Conservation (phyloP, 2,329 filamentous ascomycete species). For the Fusarium tjaetaba region DNA sequence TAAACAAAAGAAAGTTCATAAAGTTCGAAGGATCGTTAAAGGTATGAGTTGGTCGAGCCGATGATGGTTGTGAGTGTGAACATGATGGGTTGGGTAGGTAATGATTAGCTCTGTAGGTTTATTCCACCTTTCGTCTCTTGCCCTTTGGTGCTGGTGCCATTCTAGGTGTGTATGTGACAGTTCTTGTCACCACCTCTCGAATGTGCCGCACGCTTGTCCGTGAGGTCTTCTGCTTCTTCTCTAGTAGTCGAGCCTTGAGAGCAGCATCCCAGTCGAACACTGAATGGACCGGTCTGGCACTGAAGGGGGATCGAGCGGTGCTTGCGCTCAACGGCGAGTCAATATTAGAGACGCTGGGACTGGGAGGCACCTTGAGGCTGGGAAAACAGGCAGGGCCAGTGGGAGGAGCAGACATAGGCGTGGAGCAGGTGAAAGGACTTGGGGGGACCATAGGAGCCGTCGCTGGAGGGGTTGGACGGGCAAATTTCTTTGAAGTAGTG, state of each 20-base stretch:
- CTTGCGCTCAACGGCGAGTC: constrained; percentile 76
- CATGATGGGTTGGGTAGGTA: neutral
- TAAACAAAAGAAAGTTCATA: constrained; percentile 44
- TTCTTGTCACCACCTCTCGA: constrained; percentile 91
- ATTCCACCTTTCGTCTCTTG: constrained; percentile 82
- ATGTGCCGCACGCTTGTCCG: constrained; percentile 76
- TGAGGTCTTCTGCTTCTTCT: constrained; percentile 66
- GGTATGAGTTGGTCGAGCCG: constrained; percentile 6
- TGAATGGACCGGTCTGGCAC: constrained; percentile 70
- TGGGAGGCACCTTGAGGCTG: constrained; percentile 80
- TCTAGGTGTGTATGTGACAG: constrained; percentile 87
- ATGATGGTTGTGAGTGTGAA: constrained; percentile 13
- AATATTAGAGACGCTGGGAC: constrained; percentile 72
- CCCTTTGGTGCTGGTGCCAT: constrained; percentile 92
- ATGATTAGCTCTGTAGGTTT: constrained; percentile 17
- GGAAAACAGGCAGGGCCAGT: constrained; percentile 69
- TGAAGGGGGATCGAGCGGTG: constrained; percentile 76
- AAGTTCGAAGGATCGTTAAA: constrained; percentile 37
- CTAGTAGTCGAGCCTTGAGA: constrained; percentile 72
- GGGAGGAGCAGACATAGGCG: constrained; percentile 68
- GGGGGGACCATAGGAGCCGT: constrained; percentile 55
- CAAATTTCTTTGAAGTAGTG: constrained; percentile 43
- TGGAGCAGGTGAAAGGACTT: constrained; percentile 62
- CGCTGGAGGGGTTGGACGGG: constrained; percentile 44
- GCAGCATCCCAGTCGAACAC: constrained; percentile 83